Evolutionary conservation across 768 basidiomycete genomes (phyloP).

Genomic region (Pleurotus ostreatus): DNA sequence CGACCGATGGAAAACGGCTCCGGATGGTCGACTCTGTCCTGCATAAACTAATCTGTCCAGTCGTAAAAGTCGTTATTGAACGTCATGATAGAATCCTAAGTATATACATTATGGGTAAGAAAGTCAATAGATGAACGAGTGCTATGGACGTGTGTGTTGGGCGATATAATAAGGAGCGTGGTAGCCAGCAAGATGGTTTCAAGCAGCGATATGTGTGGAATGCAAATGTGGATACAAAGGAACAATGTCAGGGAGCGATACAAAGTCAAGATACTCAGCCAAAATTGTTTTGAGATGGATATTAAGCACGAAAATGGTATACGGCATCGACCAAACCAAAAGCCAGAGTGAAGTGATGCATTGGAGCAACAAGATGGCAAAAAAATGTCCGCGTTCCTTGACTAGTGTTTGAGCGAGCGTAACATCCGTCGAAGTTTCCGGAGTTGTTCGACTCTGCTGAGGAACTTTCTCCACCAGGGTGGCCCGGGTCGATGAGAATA

Average conservation of each 20-base stretch:
- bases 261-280: no score
- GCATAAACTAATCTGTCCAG: neutral
- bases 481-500: neutral
- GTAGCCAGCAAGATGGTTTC: neutral
- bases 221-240: neutral
- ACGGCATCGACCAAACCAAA: neutral
- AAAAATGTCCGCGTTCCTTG: neutral
- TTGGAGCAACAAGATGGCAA: neutral
- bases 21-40: neutral
- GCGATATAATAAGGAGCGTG: neutral
- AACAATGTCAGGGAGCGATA: neutral
- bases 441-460: neutral
- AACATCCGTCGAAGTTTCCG: slow-evolving; percentile 4
- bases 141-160: neutral
- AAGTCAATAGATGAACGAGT: neutral
- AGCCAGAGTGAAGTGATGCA: neutral
- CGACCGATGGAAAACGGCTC: slow-evolving; percentile 7
- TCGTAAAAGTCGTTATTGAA: neutral
- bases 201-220: neutral
- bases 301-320: neutral
- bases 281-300: no score
- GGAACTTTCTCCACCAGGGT: slow-evolving; percentile 4
- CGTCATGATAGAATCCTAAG: neutral
- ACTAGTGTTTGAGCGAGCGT: slow-evolving; percentile 3
- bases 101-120: neutral